These are phyloP conservation scores for Debaryomyces singareniensis DNA, from an alignment of 1,139 yeast genomes.

Conservation along the genomic window DNA sequence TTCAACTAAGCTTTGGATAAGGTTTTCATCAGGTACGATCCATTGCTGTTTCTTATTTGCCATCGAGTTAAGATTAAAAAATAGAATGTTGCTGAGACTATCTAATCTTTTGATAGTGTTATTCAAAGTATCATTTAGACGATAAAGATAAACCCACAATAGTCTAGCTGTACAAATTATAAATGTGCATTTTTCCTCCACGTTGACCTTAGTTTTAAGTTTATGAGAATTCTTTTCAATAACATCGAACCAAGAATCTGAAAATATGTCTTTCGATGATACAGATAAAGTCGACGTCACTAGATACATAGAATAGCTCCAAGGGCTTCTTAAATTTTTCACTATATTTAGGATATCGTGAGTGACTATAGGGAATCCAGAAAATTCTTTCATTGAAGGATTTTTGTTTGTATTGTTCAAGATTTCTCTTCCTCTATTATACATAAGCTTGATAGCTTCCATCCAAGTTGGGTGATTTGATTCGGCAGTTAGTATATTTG, in stretches of 20 bases:
- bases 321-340: conserved; percentile 23
- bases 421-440: conserved; percentile 16
- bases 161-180: conserved; percentile 66
- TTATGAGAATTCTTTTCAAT: conserved; percentile 46
- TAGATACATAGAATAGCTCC: conserved; percentile 69
- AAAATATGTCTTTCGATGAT: conserved; percentile 71
- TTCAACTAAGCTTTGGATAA: conserved; percentile 64
- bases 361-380: conserved; percentile 1
- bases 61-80: conserved; percentile 37
- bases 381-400: background rate
- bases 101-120: conserved; percentile 62
- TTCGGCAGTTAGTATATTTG: conserved; percentile 86
- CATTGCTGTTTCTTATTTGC: conserved; percentile 66
- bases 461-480: conserved; percentile 96
- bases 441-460: conserved; percentile 63
- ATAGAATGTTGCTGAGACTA: conserved; percentile 47
- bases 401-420: background rate
- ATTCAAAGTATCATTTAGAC: conserved; percentile 84
- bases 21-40: conserved; percentile 54
- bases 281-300: conserved; percentile 75
- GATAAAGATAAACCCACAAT: conserved; percentile 82
- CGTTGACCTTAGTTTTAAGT: conserved; percentile 33
- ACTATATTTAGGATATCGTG: conserved; percentile 16
- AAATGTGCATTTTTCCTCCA: conserved; percentile 56
- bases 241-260: conserved; percentile 66